Conservation (phyloP, 192 early-diverging fungal genomes). For the Gamsiella multidivaricata region DNA sequence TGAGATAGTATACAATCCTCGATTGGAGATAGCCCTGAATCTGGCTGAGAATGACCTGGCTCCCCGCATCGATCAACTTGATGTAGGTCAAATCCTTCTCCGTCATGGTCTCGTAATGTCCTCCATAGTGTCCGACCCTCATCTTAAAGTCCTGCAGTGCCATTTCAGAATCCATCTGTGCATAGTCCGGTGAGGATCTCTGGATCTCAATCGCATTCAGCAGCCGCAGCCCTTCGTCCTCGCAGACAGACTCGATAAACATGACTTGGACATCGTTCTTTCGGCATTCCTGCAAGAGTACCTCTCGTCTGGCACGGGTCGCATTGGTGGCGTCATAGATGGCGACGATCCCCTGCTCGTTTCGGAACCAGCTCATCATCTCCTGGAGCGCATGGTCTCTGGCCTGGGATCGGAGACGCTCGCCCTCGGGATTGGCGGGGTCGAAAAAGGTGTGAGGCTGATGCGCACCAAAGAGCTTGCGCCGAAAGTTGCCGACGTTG, state of each 20-base stretch:
- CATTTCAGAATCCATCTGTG: constrained; percentile 80
- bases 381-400: constrained; percentile 86
- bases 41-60: constrained; percentile 90
- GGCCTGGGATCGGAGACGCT: constrained; percentile 77
- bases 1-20: constrained; percentile 96
- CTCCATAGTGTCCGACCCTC: constrained; percentile 92
- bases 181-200: constrained; percentile 93
- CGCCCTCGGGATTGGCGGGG: constrained; percentile 79
- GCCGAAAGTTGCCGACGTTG: constrained; percentile 98
- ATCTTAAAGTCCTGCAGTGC: constrained; percentile 92
- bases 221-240: constrained; percentile 84
- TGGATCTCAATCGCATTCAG: constrained; percentile 91
- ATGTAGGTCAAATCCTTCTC: constrained; percentile 84
- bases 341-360: constrained; percentile 83
- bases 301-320: constrained; percentile 79
- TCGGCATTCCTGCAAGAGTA: constrained; percentile 75
- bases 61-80: constrained; percentile 97
- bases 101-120: constrained; percentile 88
- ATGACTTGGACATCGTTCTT: constrained; percentile 86
- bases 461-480: constrained; percentile 84
- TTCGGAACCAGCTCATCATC: constrained; percentile 91
- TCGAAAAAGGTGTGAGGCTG: constrained; percentile 92
- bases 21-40: constrained; percentile 96
- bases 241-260: constrained; percentile 96
- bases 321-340: constrained; percentile 99